These are phyloP conservation scores for Trichoderma gracile DNA, from an alignment of 2,329 filamentous ascomycete species.

Conservation along the genomic window DNA sequence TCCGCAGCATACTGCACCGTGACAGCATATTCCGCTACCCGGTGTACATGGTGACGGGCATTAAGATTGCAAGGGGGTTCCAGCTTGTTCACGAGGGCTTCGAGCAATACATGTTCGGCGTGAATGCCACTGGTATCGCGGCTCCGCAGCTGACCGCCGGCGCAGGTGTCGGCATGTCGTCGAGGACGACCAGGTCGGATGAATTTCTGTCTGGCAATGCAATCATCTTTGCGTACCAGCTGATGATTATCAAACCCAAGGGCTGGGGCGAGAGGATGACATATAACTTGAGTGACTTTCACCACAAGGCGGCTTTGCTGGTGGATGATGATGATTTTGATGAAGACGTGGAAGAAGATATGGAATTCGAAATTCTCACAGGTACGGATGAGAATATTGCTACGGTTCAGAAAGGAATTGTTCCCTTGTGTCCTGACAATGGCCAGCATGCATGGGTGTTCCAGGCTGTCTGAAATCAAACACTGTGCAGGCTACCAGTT, in stretches of 20 bases:
- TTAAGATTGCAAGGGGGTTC: background rate
- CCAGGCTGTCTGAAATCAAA: background rate
- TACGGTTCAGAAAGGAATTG: background rate
- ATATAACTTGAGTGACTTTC: background rate
- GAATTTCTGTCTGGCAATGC: background rate
- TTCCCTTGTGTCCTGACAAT: background rate
- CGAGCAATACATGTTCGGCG: no score
- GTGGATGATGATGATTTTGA: background rate
- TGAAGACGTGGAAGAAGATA: background rate
- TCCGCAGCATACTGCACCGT: background rate
- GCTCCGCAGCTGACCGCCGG: background rate
- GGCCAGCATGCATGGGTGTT: background rate
- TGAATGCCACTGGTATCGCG: background rate
- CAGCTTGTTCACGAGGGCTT: background rate
- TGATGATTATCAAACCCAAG: background rate
- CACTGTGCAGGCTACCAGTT: background rate
- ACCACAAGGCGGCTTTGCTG: background rate
- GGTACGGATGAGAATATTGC: background rate
- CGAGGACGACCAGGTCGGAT: background rate
- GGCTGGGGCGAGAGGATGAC: background rate
- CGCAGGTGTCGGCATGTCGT: background rate
- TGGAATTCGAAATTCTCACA: background rate
- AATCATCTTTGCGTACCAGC: background rate
- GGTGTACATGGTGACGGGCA: background rate
- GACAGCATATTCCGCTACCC: background rate